Conservation (phyloP, 805 yeast genomes). For the Cyberlindnera xishuangbannaensis region DNA sequence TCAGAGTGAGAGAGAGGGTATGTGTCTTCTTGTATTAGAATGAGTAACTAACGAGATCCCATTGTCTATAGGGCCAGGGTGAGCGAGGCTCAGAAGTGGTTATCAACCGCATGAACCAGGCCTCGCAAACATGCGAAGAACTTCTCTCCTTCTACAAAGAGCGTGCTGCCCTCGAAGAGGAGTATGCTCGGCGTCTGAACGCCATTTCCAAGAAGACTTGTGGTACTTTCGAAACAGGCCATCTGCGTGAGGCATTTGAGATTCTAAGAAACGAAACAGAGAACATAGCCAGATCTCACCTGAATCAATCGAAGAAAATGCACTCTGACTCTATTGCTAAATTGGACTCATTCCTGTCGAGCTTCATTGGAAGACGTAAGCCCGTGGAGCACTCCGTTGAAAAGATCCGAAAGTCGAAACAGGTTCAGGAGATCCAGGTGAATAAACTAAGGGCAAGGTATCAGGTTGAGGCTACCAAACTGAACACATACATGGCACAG, state of each 20-base stretch:
- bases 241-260: conserved; percentile 54
- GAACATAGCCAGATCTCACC: conserved; percentile 52
- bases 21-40: too few relatives aligned
- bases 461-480: conserved; percentile 50
- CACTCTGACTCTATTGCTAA: conserved; percentile 46
- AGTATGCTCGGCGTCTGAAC: conserved; percentile 52
- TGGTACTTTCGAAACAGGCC: conserved; percentile 57
- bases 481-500: conserved; percentile 55
- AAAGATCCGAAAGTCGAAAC: conserved; percentile 46
- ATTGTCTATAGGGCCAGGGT: conserved; percentile 47
- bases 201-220: conserved; percentile 43
- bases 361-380: conserved; percentile 47
- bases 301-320: conserved; percentile 44
- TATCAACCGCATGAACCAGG: conserved; percentile 50
- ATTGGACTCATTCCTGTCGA: conserved; percentile 43
- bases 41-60: too few relatives aligned
- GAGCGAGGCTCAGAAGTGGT: conserved; percentile 54
- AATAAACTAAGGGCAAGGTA: conserved; percentile 41
- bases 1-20: too few relatives aligned
- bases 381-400: conserved; percentile 52
- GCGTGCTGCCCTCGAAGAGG: conserved; percentile 62
- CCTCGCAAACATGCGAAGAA: conserved; percentile 52
- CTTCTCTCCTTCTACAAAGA: conserved; percentile 46
- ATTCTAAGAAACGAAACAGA: conserved; percentile 52
- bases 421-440: conserved; percentile 31